Percentiles rank a stretch among this genome's conserved stretches.
phyloP scores from a whole-genome alignment of 2,329 filamentous ascomycete species.

The Sphaerulina musiva region DNA sequence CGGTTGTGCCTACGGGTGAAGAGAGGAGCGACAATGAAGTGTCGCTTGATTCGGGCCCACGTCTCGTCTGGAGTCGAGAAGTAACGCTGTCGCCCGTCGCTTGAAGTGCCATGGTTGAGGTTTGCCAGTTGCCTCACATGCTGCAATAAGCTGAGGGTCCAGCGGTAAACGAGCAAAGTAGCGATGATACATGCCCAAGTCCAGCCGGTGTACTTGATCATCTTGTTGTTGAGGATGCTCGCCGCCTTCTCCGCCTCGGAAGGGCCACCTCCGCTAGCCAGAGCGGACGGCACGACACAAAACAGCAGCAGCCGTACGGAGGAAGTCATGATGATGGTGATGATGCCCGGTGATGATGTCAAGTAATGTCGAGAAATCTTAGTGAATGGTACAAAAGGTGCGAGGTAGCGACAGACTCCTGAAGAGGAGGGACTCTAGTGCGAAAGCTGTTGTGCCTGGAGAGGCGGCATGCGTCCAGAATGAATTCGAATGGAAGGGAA shows the following conservation, averaged over 20 bases:
- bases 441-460: background rate
- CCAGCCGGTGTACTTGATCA: slow-evolving; percentile 32
- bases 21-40: slow-evolving; percentile 44
- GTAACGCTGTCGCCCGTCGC: slow-evolving; percentile 56
- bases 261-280: slow-evolving; percentile 8
- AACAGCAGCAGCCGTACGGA: slow-evolving; percentile 19
- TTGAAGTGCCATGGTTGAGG: slow-evolving; percentile 63
- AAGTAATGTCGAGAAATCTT: background rate
- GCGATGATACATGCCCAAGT: slow-evolving; percentile 58
- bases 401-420: background rate
- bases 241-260: slow-evolving; percentile 15
- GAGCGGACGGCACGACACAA: slow-evolving; percentile 12
- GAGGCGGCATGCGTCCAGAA: background rate
- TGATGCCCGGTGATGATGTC: background rate
- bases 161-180: slow-evolving; percentile 61
- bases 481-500: slow-evolving; percentile 2
- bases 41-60: slow-evolving; percentile 42
- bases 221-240: slow-evolving; percentile 26
- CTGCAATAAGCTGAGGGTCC: slow-evolving; percentile 53
- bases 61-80: slow-evolving; percentile 58
- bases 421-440: background rate
- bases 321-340: slow-evolving; percentile 9
- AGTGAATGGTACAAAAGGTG: background rate
- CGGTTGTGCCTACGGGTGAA: slow-evolving; percentile 45
- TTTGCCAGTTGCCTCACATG: slow-evolving; percentile 69